Evolutionary conservation across 345 rosid species (phyloP).

Genomic region (Brassica napus): DNA sequence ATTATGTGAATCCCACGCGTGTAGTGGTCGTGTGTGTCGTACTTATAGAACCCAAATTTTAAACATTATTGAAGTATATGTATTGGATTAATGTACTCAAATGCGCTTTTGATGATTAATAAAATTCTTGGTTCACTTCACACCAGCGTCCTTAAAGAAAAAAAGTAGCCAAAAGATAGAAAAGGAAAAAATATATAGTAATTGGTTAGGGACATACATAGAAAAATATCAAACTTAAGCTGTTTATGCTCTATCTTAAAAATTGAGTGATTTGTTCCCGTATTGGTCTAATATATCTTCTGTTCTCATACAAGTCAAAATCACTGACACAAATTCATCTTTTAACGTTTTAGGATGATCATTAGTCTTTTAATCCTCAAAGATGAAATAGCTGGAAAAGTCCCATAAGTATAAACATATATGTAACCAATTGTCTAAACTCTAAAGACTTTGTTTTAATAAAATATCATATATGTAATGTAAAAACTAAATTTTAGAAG

Average conservation of each 20-base stretch:
- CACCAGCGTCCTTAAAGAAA: not conserved
- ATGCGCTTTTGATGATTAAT: not conserved
- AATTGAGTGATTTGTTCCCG: not conserved
- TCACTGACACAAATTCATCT: not conserved
- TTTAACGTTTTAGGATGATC: not conserved
- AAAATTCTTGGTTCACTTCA: not conserved
- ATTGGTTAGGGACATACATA: not conserved
- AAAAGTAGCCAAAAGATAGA: not conserved
- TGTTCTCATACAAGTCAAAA: not conserved
- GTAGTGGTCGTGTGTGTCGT: not conserved
- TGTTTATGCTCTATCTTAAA: not conserved
- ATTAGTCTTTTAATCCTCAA: not conserved
- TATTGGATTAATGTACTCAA: not conserved
- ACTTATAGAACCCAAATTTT: not conserved
- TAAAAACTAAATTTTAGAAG: not conserved
- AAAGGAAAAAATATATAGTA: not conserved
- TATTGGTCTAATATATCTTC: not conserved
- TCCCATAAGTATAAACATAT: not conserved
- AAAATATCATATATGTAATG: not conserved
- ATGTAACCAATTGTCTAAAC: not conserved
- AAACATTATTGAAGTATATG: not conserved
- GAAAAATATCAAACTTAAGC: not conserved
- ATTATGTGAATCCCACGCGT: not conserved
- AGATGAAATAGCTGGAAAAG: not conserved
- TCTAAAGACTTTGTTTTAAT: not conserved